Base-by-base conservation (phyloP, 2,329 filamentous ascomycete species). In the Neopestalotiopsis clavispora region DNA sequence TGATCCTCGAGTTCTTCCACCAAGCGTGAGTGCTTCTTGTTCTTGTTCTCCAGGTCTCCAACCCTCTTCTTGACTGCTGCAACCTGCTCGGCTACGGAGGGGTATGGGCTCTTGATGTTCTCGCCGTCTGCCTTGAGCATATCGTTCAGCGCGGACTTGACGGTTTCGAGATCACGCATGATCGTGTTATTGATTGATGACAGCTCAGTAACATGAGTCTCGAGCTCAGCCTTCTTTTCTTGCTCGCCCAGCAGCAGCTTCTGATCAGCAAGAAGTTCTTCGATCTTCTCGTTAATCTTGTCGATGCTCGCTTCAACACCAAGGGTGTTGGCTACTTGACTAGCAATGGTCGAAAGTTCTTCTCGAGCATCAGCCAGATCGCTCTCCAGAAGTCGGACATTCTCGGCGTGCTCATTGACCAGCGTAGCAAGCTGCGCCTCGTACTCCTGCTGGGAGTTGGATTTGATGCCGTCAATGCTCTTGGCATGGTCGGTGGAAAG, bases 1-100 rank as follows among this genome's bases (percentile, higher is more conserved):
- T 99, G 96, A 75, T 98, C 95, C 81, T 99, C 96, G 4, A 99
- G 90, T 81, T 99, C 95, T 79, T 98, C 94, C 9, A 99, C 94
- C 13, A 99, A 85, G 28, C 94, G 90, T 57, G 93, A 92, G 80
- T 96, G 97, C 86, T 97, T 98, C 84, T 94, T 91, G 85, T 97
- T 97, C 82, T 86, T 86, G 57, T 80, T 84, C 74, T 91, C 87
- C 28, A 92, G 81, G 58, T 91, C 89, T 7, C 77, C 75, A 80
- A 92, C 89, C 77, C 90, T 90, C 78, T 89, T 89, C 80, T 90
- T 90, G 72, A 95, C 83, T 4, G 87, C 85, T 32, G 86, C 81
- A 28, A 91, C 77, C 74, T 90, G 87, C 64, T 90, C 87, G 1
- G 81, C 77, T 38, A 91, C 79, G 2, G 85, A 84, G 2, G 81